Base-by-base conservation (phyloP, 768 basidiomycete species). In the Porpolomopsis calyptriformis region DNA sequence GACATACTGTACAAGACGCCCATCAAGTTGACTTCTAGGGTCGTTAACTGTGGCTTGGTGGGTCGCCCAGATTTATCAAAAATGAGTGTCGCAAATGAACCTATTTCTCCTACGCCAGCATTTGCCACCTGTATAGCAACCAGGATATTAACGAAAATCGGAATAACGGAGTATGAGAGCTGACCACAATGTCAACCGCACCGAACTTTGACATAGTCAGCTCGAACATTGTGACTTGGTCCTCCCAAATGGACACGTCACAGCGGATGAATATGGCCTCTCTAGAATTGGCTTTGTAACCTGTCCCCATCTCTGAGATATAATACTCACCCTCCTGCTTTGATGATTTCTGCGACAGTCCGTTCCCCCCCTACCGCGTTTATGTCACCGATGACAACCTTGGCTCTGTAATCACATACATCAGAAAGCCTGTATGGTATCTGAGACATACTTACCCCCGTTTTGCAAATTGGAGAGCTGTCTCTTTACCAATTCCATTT, bases 241-340 rank as follows among this genome's bases (percentile, higher is more conserved):
- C 68, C 4, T 79, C 76, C 69, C 74, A 80, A 1, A 61, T 54
- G 4, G 66, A 67, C 27, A 80, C 78, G 53, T 79, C 64, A 54
- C 75, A 77, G 40, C 58, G 63, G 23, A 66, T 60, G 37, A 57
- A 67, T 9, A 61, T 53, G 5, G 73, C 76, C 18, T 65, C 52
- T 3, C 77, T 77, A 55, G 35, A 38, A 20, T 31, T 34, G 22
- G 18, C 12, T 11, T 39, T 35, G 35, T 31, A 43, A 25, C 39
- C 43, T 40, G 29, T 24, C 26, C 37, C 31, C 23, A 29, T 25
- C 25, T 24, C 26, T 39, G 19, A 33, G 14, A 26, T 39, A 14
- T 6, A 19, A 35, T 19, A 57, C 68, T 38, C 52, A 76, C 74
- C 76, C 70, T 54, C 74, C 72, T 9, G 55, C 56, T 31, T 53